A percentile compares a stretch with the other conserved stretches of the same genome.
These are phyloP conservation scores for Cryptococcus sp. DNA, from an alignment of 1,284 basidiomycete species.

Conservation along the genomic window DNA sequence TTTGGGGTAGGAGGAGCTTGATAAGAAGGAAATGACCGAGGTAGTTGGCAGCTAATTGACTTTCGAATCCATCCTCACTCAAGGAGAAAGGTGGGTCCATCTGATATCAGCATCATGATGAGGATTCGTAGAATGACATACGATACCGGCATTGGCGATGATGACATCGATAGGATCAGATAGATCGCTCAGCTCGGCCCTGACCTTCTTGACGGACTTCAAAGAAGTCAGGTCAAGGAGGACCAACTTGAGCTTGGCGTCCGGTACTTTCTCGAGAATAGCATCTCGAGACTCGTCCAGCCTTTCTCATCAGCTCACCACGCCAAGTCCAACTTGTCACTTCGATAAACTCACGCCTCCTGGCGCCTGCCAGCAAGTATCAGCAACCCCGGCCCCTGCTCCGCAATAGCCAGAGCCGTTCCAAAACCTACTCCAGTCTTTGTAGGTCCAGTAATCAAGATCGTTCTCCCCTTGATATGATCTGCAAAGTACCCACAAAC, in stretches of 20 bases:
- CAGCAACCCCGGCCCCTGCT: constrained; percentile 13
- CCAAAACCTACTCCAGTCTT: constrained; percentile 16
- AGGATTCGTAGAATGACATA: not conserved
- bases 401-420: constrained; percentile 16
- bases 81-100: constrained; percentile 16
- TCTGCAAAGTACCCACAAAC: not conserved
- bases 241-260: constrained; percentile 4
- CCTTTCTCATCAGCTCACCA: constrained; percentile 2
- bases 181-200: not conserved
- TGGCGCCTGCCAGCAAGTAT: constrained; percentile 15
- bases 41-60: constrained; percentile 33
- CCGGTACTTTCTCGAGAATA: constrained; percentile 7
- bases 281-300: constrained; percentile 6
- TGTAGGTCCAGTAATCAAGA: constrained; percentile 18
- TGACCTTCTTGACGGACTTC: constrained; percentile 6
- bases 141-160: constrained; percentile 31
- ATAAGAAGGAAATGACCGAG: constrained; percentile 31
- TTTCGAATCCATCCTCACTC: constrained; percentile 29
- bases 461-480: constrained; percentile 2
- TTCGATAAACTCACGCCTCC: constrained; percentile 12
- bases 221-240: constrained; percentile 13
- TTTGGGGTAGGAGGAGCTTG: constrained; percentile 11
- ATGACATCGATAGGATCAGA: constrained; percentile 20
- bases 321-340: not conserved
- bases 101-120: not conserved